Conservation (phyloP, 306 rosid species). For the Erythrophleum fordii region DNA sequence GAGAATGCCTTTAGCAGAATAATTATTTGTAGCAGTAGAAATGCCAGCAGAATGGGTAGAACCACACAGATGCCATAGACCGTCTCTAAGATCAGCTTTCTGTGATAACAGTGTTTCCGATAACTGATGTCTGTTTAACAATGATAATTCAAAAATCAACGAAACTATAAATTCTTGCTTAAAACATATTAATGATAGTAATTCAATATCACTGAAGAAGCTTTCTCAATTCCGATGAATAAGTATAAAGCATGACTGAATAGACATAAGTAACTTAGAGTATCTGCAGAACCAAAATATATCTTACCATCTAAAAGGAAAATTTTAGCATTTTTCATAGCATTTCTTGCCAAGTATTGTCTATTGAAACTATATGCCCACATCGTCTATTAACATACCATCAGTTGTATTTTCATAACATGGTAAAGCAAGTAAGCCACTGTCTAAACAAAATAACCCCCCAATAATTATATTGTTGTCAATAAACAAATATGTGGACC, state of each 20-base stretch:
- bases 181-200: background rate
- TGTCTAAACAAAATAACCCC: background rate
- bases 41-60: constrained; percentile 45
- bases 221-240: background rate
- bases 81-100: constrained; percentile 43
- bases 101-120: constrained; percentile 40
- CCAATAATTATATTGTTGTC: background rate
- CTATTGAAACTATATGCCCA: background rate
- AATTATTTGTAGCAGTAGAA: constrained; percentile 53
- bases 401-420: background rate
- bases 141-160: constrained; percentile 8
- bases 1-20: constrained; percentile 62
- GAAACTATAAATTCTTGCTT: background rate
- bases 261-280: background rate
- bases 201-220: background rate
- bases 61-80: constrained; percentile 27
- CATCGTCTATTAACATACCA: background rate
- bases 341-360: background rate
- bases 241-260: background rate
- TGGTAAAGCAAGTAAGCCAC: background rate
- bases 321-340: background rate
- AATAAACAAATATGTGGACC: background rate
- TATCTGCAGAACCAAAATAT: constrained; percentile 18
- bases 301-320: background rate
- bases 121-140: constrained; percentile 49